Evolutionary conservation across 2,329 filamentous ascomycete species (phyloP), one percentile per base, ranked within the genome.

Genomic region (Juglanconis juglandina): DNA sequence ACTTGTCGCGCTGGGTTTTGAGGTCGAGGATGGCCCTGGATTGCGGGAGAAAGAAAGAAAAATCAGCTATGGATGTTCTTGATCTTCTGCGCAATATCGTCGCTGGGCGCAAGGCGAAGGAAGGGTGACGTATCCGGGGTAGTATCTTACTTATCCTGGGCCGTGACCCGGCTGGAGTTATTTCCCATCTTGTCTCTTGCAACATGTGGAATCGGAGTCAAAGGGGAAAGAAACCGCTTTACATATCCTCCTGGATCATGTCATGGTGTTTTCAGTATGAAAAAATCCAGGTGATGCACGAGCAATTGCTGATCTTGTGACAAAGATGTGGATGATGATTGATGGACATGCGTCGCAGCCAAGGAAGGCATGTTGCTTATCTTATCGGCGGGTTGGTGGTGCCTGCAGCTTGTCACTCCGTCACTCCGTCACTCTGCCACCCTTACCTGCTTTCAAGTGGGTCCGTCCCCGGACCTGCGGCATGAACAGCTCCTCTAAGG

Each of bases 1-100:
- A 88, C 75, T 92, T 96, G 81, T 99, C 95, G 75, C 95, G 93
- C 79, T 98, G 94, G 76, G 87, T 92, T 80, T 98, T 98, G 79
- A 98, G 90, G 77, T 98, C 93, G 70, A 98, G 89, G 76, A 98
- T 97, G 62, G 94, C 94, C 79, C 93, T 97, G 72, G 41, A 35
- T 24, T 37, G 17, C 10, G 14, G 24, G n/a, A 37, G 30, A 11
- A n/a, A 11, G 14, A 30, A 32, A 47, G 34, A 55, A 41, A 24
- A 53, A 52, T 56, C 46, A 46, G 60, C 52, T 33, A 32, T 32
- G 24, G 24, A 24, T 24, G 24, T 24, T 24, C 24, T 24, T 24
- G 24, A 24, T 54, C 50, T 37, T 7, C 32, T 17, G 54, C 53
- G n/a, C 32, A 35, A 44, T 8, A 5, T 46, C 24, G 10, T 52